These are phyloP conservation scores for Zygosaccharomyces sapae DNA, from an alignment of 1,139 yeast genomes.

Conservation along the genomic window DNA sequence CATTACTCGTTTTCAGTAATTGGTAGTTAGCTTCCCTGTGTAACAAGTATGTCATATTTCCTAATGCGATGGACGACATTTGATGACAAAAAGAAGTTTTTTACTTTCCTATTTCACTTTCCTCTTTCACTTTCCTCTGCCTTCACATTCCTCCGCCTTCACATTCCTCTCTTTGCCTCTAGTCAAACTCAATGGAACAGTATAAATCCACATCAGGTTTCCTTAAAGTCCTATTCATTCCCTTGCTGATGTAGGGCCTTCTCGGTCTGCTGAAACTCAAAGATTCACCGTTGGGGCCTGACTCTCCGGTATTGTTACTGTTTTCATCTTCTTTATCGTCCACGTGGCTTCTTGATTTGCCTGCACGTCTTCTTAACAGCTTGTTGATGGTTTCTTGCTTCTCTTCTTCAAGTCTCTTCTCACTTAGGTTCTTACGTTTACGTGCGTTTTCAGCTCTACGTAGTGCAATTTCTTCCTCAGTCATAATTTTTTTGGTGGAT, in stretches of 20 bases:
- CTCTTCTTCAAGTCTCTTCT: constrained; percentile 83
- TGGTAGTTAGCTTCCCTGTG: neutral
- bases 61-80: neutral
- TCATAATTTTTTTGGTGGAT: constrained; percentile 38
- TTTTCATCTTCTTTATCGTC: constrained; percentile 42
- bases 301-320: constrained; percentile 29
- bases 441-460: constrained; percentile 86
- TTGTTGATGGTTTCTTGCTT: constrained; percentile 86
- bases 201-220: constrained; percentile 17
- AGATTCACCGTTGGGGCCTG: constrained; percentile 29
- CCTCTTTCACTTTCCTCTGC: too few species aligned
- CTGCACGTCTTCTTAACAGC: constrained; percentile 76
- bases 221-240: constrained; percentile 28
- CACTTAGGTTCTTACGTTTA: constrained; percentile 79
- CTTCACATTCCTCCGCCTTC: constrained; percentile 7
- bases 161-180: too few species aligned
- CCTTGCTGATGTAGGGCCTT: constrained; percentile 26
- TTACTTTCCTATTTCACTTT: neutral
- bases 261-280: constrained; percentile 36
- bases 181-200: constrained; percentile 15
- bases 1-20: neutral
- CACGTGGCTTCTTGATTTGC: constrained; percentile 49
- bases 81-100: neutral
- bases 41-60: neutral
- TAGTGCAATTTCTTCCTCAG: constrained; percentile 80